These are phyloP conservation scores for Corymbia citriodora DNA, from an alignment of 441 rosid species.

Conservation along the genomic window DNA sequence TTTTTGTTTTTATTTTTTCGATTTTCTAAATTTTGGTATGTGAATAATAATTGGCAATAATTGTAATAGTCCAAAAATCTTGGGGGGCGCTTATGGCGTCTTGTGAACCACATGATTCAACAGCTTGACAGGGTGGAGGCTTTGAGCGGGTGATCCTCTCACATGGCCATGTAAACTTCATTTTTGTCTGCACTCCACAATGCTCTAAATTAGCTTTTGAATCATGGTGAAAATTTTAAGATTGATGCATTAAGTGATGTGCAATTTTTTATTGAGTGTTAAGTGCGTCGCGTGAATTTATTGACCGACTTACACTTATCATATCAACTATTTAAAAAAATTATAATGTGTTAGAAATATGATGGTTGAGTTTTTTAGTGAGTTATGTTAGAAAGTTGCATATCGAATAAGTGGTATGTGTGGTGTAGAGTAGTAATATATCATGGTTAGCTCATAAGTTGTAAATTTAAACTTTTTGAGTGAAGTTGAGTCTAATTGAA, in stretches of 20 bases:
- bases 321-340: neutral
- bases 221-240: neutral
- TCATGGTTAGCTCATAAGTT: fast-evolving
- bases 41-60: neutral
- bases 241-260: neutral
- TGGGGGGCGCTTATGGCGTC: neutral
- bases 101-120: neutral
- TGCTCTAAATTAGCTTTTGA: neutral
- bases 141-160: neutral
- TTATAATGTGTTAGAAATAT: neutral
- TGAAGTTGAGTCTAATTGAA: no score
- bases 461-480: no score
- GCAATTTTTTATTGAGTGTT: neutral
- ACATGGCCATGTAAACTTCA: neutral
- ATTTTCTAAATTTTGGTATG: neutral
- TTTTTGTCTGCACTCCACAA: neutral
- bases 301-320: neutral
- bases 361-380: fast-evolving
- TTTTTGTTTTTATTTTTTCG: neutral
- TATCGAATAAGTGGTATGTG: fast-evolving
- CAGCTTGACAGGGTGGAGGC: neutral
- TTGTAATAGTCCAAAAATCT: constrained; percentile 3
- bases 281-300: fast-evolving
- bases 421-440: neutral
- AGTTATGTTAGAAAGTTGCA: fast-evolving